Evolutionary conservation across 1,139 yeast genomes (phyloP), one percentile per base, ranked within the genome.

Genomic region (Zygosaccharomyces sapae): DNA sequence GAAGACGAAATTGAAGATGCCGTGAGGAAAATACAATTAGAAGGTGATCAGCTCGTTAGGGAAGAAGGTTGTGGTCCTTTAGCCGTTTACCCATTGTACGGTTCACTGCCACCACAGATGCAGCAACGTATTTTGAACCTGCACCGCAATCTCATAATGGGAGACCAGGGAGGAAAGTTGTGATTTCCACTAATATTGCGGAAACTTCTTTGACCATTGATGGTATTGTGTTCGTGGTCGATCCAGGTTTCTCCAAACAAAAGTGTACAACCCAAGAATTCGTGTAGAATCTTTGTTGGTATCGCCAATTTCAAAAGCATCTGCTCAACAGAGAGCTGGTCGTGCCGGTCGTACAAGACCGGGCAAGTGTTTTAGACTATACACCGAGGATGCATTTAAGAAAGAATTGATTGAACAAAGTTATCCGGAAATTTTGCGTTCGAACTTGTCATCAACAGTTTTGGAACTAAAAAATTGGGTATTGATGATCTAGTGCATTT

Each of bases 281-380:
- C 78, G 98, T 68, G 97, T 92, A 20, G 97, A 92, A 67, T 89
- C 97, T 0, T 74, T 92, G 58, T 75, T 92, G 47, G 97, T 92
- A 5, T 87, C 96, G 6, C 98, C 98, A 40, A 90, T 92, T 54
- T 90, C 97, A 12, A 92, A 89, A 69, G 98, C 98, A 0, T 83
- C 95, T 45, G 96, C 98, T 1, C 97, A 90, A 69, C 98, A 92
- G 70, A 80, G 98, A 71, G 97, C 98, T 29, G 98, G 98, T 78
- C 89, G 98, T 79, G 98, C 98, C 49, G 98, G 98, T 74, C 94
- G 98, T 80, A 92, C 98, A 4, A 80, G 96, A 63, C 97, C 98
- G 6, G 98, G 98, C 65, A 92, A 92, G 68, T 90, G 97, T 70
- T 92, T 90, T 77, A 77, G 98, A 63, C 75, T 92, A 49, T 92